Base-by-base conservation (phyloP, 139 green algal genomes). In the Spirogloea muscicola region DNA sequence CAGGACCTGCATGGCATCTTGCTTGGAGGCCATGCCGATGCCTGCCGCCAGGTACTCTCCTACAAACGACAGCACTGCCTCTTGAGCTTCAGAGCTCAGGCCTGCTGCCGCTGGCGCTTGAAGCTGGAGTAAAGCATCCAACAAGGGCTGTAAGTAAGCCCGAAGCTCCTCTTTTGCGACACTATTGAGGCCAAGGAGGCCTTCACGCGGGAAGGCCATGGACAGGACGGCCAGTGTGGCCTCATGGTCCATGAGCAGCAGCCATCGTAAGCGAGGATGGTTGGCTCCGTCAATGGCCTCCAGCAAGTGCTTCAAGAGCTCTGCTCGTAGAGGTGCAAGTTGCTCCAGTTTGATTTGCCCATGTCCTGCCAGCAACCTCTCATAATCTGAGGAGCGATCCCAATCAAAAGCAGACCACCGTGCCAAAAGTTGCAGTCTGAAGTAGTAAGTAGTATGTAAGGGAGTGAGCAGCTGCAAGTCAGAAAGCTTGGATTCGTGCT, bases 231-330 rank as follows among this genome's bases (percentile, higher is more conserved):
- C 5, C 3, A 76, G 55, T n/a, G 55, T 37, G 6, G 68, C 68
- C 5, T 34, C 58, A 13, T 52, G 27, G 10, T 76, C 68, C 33
- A 76, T 52, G 25, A n/a, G 57, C 5, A 76, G 29, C 36, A 76
- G 68, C 6, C 6, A 75, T 18, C 57, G 42, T 34, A 76, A 42
- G 13, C 68, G 64, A 4, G 64, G 64, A 70, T 64, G 42, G 60
- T 29, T 67, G 60, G 31, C 60, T 33, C 52, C 5, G 7, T 33
- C 52, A 39, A 33, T 62, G 31, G 31, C 5, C 7, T 62, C 52
- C 52, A 62, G 40, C 7, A 62, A 43, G 7, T 62, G 40, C 9
- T 6, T 6, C 6, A 62, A 33, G 7, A 62, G 5, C 52, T 62
- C 40, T 9, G 37, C 5, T 33, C 7, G 52, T 7, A 62, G 7